Evolutionary conservation across 225 moss, liverwort and hornwort genomes (phyloP).

Genomic region (Straminergon stramineum): DNA sequence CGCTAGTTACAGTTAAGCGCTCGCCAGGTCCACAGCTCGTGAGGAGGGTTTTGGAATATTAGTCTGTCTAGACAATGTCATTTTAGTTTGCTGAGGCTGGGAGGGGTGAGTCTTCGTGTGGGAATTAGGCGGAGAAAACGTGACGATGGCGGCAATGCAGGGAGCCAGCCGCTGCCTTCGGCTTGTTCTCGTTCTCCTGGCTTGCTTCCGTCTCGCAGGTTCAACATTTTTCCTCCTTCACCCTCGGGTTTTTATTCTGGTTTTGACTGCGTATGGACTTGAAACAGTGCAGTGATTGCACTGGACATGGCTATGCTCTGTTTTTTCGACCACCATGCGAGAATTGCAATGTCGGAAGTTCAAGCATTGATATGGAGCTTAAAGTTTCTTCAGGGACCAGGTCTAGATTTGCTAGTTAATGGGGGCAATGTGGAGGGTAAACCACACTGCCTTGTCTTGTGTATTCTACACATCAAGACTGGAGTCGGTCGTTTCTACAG

Average conservation of each 20-base stretch:
- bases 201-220: constrained; percentile 26
- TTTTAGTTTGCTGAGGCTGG: neutral
- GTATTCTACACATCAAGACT: neutral
- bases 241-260: neutral
- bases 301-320: neutral
- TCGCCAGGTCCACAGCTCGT: neutral
- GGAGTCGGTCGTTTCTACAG: neutral
- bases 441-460: neutral
- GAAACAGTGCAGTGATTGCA: neutral
- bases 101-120: no score
- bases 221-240: neutral
- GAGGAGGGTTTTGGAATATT: neutral
- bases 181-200: neutral
- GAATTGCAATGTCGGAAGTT: neutral
- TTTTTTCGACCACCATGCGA: neutral
- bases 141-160: constrained; percentile 12
- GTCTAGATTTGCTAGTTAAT: neutral
- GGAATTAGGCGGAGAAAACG: neutral
- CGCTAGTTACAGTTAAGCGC: neutral
- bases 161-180: neutral
- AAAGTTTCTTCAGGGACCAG: neutral
- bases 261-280: neutral
- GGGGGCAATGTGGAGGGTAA: neutral
- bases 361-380: no score
- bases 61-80: neutral